Base-by-base conservation (phyloP, 768 basidiomycete genomes). In the Mycena vitilis region DNA sequence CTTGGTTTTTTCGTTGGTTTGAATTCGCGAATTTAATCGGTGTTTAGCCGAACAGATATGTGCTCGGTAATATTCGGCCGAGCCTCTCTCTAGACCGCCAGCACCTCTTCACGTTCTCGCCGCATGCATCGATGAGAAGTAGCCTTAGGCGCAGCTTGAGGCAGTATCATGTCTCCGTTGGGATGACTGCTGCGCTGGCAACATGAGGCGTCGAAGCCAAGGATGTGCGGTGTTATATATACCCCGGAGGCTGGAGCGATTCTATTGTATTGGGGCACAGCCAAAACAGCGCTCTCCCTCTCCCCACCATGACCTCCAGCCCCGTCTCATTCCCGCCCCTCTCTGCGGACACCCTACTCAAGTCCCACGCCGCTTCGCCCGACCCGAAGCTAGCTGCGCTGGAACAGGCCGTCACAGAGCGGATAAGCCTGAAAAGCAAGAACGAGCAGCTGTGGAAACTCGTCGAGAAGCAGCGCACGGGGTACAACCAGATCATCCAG, bases 391-490 rank as follows among this genome's bases (percentile, higher is more conserved):
- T 79, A 30, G 84, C 86, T 38, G 95, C 95, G 2, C 85, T 97
- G 34, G 93, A 95, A 37, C 87, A 89, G 64, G 88, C 90, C 18
- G 82, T 97, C 23, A 84, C 84, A 13, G 96, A 98, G 74, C 88
- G 95, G 70, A 96, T 96, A 75, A 79, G 82, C 47, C 87, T 96
- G 59, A 87, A 91, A 8, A 78, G 88, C 5, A 95, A 97, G 82
- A 97, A 97, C 76, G 82, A 90, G 16, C 94, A 96, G 80, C 87
- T 97, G 20, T 97, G 95, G 95, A 96, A 95, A 79, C 86, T 96
- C 69, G 91, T 96, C 75, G 94, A 96, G 84, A 96, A 95, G 77
- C 94, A 95, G 78, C 87, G 94, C 60, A 79, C 87, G 34, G 93
- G 89, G 23, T 93, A 93, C 75, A 88, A 86, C 66, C 89, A 91